A percentile compares a stretch with the other conserved stretches of the same genome.
phyloP scores from a whole-genome alignment of 2,329 filamentous ascomycete species.

The Juglanconis oblonga region DNA sequence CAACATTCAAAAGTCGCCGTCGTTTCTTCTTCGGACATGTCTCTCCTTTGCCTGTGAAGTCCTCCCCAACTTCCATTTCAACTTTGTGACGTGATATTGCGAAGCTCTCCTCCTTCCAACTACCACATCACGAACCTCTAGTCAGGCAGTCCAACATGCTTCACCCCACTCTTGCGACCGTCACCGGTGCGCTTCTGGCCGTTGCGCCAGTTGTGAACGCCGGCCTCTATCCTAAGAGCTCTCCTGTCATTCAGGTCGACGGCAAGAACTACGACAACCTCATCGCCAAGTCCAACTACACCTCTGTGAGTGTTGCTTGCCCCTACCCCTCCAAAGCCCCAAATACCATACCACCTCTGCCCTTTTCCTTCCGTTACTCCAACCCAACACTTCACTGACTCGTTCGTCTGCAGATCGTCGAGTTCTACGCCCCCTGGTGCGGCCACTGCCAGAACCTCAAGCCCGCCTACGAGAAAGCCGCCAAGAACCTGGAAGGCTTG shows the following conservation, averaged over 20 bases:
- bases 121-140: not conserved
- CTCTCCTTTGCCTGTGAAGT: slow-evolving; percentile 11
- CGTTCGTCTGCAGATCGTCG: slow-evolving; percentile 49
- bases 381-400: too few species aligned
- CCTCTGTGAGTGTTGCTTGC: slow-evolving; percentile 64
- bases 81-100: not conserved
- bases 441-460: slow-evolving; percentile 96
- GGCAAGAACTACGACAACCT: slow-evolving; percentile 75
- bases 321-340: not conserved
- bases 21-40: slow-evolving; percentile 14
- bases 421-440: slow-evolving; percentile 98
- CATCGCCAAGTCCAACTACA: slow-evolving; percentile 86
- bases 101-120: not conserved
- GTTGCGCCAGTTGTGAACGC: slow-evolving; percentile 60
- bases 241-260: slow-evolving; percentile 80
- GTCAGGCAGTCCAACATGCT: slow-evolving; percentile 43
- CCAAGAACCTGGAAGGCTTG: slow-evolving; percentile 82
- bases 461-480: slow-evolving; percentile 91
- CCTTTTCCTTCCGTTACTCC: too few species aligned
- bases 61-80: not conserved
- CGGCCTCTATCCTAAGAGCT: slow-evolving; percentile 80
- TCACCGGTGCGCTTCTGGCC: slow-evolving; percentile 62
- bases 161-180: slow-evolving; percentile 50
- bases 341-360: too few species aligned
- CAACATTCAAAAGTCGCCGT: slow-evolving; percentile 3